Evolutionary conservation across 139 green algal species (phyloP), one percentile per base, ranked within the genome.

Genomic region (Chara braunii): DNA sequence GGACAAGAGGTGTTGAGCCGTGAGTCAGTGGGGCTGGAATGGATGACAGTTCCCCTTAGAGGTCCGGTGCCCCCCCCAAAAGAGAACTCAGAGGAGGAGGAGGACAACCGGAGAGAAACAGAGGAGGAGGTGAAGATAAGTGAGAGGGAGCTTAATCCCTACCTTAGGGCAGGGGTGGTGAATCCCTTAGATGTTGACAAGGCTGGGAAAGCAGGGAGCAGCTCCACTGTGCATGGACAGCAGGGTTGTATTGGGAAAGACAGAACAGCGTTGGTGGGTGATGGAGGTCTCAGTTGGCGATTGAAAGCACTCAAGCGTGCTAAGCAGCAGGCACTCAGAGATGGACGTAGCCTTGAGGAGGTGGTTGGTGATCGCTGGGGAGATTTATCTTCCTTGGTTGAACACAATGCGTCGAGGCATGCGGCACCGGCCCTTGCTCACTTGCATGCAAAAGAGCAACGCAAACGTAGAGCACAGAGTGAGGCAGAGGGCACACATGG

Each of bases 251-350:
- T 18, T 51, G 5, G 48, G 37, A 6, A 53, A 18, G 24, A n/a
- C 35, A 0, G 8, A 3, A 3, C 67, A 3, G 35, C 62, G 5
- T 70, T 37, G 0, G 66, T 94, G 24, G 91, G 87, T 2, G 90
- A 96, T 64, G 90, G 86, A 12, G 91, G 91, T 1, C 86, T 85
- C 42, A 89, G 78, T 77, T 97, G 91, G 91, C 81, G 89, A 18
- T 51, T 95, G 24, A 95, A 95, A 75, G 89, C 90, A 24, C 85
- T 97, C 24, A 68, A 83, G 30, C 78, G 91, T 0, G 89, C 91
- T 28, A 84, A 91, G 69, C 72, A 87, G 75, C 79, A 84, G 52
- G 88, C 89, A 0, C 53, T 60, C 23, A 70, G 81, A 11, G 82
- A 87, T 68, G 88, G 74, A 1, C 24, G 42, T 22, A 22, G 31